phyloP scores from a whole-genome alignment of 1,139 yeast species.

The Kodamaea ohmeri region DNA sequence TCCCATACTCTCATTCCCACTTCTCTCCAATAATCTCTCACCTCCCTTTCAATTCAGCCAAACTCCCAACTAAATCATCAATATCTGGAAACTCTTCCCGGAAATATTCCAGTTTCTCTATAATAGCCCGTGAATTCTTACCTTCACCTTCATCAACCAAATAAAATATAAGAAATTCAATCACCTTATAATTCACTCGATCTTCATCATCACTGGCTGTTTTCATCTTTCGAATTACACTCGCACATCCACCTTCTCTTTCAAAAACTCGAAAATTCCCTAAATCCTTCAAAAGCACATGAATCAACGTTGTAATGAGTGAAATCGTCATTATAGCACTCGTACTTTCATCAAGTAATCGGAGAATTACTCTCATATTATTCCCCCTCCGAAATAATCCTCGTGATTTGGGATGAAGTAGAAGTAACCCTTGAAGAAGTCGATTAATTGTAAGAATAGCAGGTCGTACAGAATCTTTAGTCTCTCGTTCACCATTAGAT shows the following conservation, averaged over 20 bases:
- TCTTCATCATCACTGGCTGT: constrained; percentile 15
- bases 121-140: constrained; percentile 32
- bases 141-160: constrained; percentile 58
- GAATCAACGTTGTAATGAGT: constrained; percentile 56
- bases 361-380: constrained; percentile 35
- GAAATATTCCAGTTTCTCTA: constrained; percentile 56
- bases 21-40: no score
- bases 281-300: constrained; percentile 57
- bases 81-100: constrained; percentile 45
- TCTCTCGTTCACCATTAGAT: neutral
- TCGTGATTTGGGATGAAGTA: constrained; percentile 60
- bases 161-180: constrained; percentile 72
- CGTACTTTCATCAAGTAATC: constrained; percentile 21
- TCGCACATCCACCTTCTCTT: constrained; percentile 53
- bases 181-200: constrained; percentile 53
- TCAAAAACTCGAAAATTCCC: constrained; percentile 62
- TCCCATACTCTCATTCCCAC: no score
- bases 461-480: neutral
- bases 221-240: constrained; percentile 43
- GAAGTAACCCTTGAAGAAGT: constrained; percentile 58
- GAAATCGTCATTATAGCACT: constrained; percentile 34
- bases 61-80: constrained; percentile 38
- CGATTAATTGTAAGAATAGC: constrained; percentile 24
- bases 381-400: constrained; percentile 35
- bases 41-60: constrained; percentile 28